phyloP scores from a whole-genome alignment of 345 rosid species.

The Syzygium jambos region DNA sequence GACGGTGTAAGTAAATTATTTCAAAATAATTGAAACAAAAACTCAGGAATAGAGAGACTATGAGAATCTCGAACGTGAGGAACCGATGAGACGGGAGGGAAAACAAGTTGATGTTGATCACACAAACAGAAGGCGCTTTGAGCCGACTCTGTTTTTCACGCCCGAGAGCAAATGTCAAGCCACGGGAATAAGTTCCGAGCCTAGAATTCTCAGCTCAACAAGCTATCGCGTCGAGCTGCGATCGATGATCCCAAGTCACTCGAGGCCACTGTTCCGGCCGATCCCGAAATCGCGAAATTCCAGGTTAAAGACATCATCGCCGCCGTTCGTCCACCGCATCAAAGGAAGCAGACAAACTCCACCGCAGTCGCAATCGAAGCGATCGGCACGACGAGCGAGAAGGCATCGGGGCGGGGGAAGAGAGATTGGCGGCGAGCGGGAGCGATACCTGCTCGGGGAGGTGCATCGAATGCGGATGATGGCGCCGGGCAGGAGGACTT shows the following conservation, averaged over 20 bases:
- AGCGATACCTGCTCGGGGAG: slow-evolving; percentile 50
- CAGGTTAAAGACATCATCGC: background rate
- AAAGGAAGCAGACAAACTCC: background rate
- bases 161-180: background rate
- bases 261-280: background rate
- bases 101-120: background rate
- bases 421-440: background rate
- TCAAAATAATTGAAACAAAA: background rate
- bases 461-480: slow-evolving; percentile 98
- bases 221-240: background rate
- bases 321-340: background rate
- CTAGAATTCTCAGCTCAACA: background rate
- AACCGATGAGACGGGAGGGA: background rate
- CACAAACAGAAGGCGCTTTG: background rate
- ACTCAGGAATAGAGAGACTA: background rate
- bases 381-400: slow-evolving; percentile 30
- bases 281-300: background rate
- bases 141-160: background rate
- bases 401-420: background rate
- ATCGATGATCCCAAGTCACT: background rate
- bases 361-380: background rate
- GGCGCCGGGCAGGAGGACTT: slow-evolving; percentile 97
- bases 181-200: background rate
- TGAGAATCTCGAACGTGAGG: background rate
- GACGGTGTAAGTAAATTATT: background rate